Conservation (phyloP, 2,329 filamentous ascomycete genomes). For the Penicillium sp. region DNA sequence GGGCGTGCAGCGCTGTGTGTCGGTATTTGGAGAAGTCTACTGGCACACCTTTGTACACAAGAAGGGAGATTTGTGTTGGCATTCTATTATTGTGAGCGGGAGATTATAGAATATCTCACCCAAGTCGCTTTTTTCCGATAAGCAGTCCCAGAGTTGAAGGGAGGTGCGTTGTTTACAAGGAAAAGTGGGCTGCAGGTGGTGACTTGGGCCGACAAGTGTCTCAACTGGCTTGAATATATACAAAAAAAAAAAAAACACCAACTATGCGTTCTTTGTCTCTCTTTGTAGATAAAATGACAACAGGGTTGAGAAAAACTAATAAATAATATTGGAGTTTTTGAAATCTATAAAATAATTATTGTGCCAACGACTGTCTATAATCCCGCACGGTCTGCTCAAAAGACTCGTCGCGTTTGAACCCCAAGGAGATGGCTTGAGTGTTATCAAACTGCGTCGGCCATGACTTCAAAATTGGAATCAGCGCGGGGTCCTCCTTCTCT, state of each 20-base stretch:
- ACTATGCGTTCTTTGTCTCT: neutral
- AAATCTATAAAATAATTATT: constrained; percentile 2
- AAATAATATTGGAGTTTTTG: neutral
- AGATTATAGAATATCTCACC: neutral
- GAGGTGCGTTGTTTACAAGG: neutral
- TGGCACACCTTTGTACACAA: constrained; percentile 29
- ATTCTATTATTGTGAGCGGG: constrained; percentile 6
- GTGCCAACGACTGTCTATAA: constrained; percentile 45
- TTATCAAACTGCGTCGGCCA: constrained; percentile 59
- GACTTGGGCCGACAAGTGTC: neutral
- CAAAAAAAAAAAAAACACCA: neutral
- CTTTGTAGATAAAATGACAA: neutral
- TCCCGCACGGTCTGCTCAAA: constrained; percentile 57
- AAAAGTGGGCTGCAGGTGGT: neutral
- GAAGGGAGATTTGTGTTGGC: constrained; percentile 23
- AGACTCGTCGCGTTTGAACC: constrained; percentile 51
- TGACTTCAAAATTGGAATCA: constrained; percentile 54
- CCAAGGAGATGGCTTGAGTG: constrained; percentile 50
- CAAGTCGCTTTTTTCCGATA: neutral
- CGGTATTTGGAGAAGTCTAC: constrained; percentile 32
- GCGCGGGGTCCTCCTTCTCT: constrained; percentile 51
- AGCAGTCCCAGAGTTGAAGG: neutral
- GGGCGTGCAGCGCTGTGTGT: constrained; percentile 30
- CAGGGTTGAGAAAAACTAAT: neutral
- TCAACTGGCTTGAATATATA: neutral